phyloP scores from a whole-genome alignment of 2,329 filamentous ascomycete genomes.

The Aureobasidium sp. region DNA sequence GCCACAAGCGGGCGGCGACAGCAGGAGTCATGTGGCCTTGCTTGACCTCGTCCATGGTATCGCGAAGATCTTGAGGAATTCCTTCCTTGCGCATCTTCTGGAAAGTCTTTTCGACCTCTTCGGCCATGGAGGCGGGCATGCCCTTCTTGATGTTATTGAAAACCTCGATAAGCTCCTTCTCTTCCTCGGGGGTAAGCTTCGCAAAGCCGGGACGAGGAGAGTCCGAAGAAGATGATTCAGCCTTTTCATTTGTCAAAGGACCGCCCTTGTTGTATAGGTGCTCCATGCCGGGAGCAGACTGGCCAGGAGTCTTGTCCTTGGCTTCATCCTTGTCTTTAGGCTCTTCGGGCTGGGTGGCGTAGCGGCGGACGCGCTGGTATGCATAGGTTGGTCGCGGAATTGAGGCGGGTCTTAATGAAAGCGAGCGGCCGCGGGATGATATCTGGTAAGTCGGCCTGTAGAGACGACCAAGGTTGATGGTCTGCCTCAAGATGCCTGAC shows the following conservation, averaged over 20 bases:
- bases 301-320: conserved; percentile 29
- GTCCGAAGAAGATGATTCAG: conserved; percentile 17
- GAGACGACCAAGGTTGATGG: conserved; percentile 28
- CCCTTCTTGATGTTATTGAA: conserved; percentile 50
- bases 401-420: conserved; percentile 31
- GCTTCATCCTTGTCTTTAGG: conserved; percentile 36
- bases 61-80: conserved; percentile 60
- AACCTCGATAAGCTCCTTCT: conserved; percentile 51
- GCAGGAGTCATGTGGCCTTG: conserved; percentile 50
- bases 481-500: conserved; percentile 29
- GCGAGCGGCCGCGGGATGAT: conserved; percentile 27
- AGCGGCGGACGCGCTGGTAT: conserved; percentile 36
- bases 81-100: conserved; percentile 59
- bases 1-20: conserved; percentile 55
- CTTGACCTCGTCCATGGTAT: conserved; percentile 52
- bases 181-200: conserved; percentile 49
- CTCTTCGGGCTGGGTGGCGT: conserved; percentile 38
- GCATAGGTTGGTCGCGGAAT: conserved; percentile 38
- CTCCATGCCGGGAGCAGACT: conserved; percentile 37
- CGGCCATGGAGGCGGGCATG: conserved; percentile 55
- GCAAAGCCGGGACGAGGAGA: conserved; percentile 25
- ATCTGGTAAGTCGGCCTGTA: conserved; percentile 29
- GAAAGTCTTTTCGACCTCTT: conserved; percentile 54
- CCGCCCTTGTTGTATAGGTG: conserved; percentile 38
- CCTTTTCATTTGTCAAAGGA: conserved; percentile 34